Evolutionary conservation across 2,329 filamentous ascomycete species (phyloP).

Genomic region (Neoascochyta sp.): DNA sequence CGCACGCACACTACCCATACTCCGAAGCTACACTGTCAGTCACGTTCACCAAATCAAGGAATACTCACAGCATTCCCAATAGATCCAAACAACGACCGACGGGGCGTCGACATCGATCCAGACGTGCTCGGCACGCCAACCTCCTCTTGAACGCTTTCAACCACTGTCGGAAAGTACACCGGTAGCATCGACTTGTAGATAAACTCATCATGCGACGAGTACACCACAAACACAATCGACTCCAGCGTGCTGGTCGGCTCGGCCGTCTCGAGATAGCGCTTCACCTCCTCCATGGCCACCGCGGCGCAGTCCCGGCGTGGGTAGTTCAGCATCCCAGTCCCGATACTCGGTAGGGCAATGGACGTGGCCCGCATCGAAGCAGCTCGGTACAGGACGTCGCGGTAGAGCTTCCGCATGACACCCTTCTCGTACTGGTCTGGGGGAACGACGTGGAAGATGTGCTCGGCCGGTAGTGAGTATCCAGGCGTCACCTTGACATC

Average conservation of each 20-base stretch:
- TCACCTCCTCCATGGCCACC: constrained; percentile 33
- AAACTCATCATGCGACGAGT: constrained; percentile 27
- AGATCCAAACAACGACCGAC: constrained; percentile 15
- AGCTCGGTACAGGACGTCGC: constrained; percentile 23
- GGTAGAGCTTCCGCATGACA: constrained; percentile 28
- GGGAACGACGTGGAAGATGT: constrained; percentile 30
- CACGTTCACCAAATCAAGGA: no score
- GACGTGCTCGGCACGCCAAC: constrained; percentile 3
- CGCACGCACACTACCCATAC: constrained; percentile 12
- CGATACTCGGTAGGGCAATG: constrained; percentile 33
- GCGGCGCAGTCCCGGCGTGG: constrained; percentile 27
- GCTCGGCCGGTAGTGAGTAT: constrained; percentile 26
- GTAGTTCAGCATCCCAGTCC: constrained; percentile 29
- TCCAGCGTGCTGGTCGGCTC: constrained; percentile 17
- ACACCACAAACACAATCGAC: constrained; percentile 32
- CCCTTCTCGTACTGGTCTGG: constrained; percentile 20
- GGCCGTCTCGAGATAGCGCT: constrained; percentile 26
- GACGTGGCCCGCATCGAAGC: constrained; percentile 24
- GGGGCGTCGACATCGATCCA: constrained; percentile 4
- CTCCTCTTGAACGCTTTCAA: constrained; percentile 11
- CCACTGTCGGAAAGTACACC: constrained; percentile 28
- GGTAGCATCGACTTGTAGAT: constrained; percentile 33
- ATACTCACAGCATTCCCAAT: constrained; percentile 21
- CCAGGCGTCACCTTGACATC: constrained; percentile 27
- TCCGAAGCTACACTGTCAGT: no score